These are phyloP conservation scores for Colletotrichum acutatum DNA, from an alignment of 2,329 filamentous ascomycete genomes.

Conservation along the genomic window DNA sequence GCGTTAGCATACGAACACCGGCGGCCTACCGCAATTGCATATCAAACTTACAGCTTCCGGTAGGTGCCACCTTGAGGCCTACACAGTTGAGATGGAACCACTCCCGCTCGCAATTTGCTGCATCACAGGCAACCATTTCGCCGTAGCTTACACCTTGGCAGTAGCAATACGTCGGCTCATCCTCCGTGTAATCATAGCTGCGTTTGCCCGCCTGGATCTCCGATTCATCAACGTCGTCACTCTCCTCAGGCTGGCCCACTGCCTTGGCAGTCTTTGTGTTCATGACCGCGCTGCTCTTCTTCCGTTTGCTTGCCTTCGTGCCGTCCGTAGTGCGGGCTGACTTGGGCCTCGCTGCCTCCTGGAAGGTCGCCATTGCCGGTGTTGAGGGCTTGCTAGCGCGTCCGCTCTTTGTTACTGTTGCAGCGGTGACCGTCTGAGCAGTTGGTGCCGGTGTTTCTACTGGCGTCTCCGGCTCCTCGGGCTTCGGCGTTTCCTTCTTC, in stretches of 20 bases:
- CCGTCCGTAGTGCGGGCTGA: constrained; percentile 60
- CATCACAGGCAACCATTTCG: constrained; percentile 86
- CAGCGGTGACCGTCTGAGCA: constrained; percentile 50
- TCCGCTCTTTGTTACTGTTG: constrained; percentile 70
- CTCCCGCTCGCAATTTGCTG: constrained; percentile 76
- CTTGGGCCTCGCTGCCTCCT: constrained; percentile 65
- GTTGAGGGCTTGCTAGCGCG: constrained; percentile 75
- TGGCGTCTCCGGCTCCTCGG: constrained; percentile 46
- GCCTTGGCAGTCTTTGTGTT: constrained; percentile 49
- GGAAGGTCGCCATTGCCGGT: constrained; percentile 68
- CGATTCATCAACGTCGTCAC: constrained; percentile 57
- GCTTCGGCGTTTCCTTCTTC: constrained; percentile 56
- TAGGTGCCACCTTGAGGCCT: constrained; percentile 82
- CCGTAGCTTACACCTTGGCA: constrained; percentile 85
- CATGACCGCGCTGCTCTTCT: constrained; percentile 63
- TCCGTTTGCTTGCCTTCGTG: constrained; percentile 63
- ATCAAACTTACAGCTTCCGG: constrained; percentile 73
- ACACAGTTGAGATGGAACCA: constrained; percentile 90
- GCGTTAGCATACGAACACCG: constrained; percentile 7
- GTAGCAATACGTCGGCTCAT: constrained; percentile 82
- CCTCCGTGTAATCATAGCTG: constrained; percentile 41
- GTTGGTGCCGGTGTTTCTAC: constrained; percentile 54
- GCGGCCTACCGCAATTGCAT: background rate
- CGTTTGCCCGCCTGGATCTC: constrained; percentile 65
- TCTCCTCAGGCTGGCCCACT: constrained; percentile 55